A percentile compares a stretch with the other conserved stretches of the same genome.
Evolutionary conservation across 75 land plant genomes (phyloP).

Genomic region (Azolla pinnata): DNA sequence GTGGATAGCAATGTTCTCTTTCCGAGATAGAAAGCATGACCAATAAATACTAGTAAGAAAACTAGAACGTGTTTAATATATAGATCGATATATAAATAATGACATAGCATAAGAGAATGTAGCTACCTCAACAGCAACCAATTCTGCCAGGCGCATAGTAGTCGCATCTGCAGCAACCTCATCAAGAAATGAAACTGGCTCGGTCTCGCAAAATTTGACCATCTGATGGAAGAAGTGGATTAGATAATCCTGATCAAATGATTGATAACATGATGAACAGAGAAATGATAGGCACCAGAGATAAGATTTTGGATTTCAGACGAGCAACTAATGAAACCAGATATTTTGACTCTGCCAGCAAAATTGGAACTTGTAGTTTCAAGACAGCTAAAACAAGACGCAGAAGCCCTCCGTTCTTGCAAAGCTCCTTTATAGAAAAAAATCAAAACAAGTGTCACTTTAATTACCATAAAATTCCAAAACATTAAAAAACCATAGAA

Average conservation of each 20-base stretch:
- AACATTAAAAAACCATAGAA: background rate
- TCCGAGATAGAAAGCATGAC: no score
- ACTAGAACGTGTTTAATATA: background rate
- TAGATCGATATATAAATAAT: no score
- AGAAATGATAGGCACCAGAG: slow-evolving; percentile 50
- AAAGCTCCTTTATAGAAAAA: slow-evolving; percentile 70
- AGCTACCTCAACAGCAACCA: slow-evolving; percentile 72
- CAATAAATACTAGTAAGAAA: background rate
- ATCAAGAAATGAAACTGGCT: slow-evolving; percentile 75
- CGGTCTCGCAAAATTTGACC: slow-evolving; percentile 85
- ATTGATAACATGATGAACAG: background rate
- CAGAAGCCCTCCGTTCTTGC: slow-evolving; percentile 74
- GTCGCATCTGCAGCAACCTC: slow-evolving; percentile 65
- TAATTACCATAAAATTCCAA: slow-evolving; percentile 1
- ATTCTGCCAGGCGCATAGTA: slow-evolving; percentile 62
- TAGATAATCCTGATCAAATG: background rate
- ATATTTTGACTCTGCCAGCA: slow-evolving; percentile 27
- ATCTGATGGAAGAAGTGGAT: slow-evolving; percentile 37
- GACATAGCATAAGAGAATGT: no score
- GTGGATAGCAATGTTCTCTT: no score
- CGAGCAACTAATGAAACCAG: slow-evolving; percentile 63
- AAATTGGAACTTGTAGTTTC: slow-evolving; percentile 46
- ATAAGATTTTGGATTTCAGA: slow-evolving; percentile 63
- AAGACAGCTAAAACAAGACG: slow-evolving; percentile 49
- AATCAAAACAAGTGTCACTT: slow-evolving; percentile 2